Evolutionary conservation across 176 grass and related monocot genomes (phyloP), one percentile per base, ranked within the genome.

Genomic region (bread wheat (Triticum aestivum)): DNA sequence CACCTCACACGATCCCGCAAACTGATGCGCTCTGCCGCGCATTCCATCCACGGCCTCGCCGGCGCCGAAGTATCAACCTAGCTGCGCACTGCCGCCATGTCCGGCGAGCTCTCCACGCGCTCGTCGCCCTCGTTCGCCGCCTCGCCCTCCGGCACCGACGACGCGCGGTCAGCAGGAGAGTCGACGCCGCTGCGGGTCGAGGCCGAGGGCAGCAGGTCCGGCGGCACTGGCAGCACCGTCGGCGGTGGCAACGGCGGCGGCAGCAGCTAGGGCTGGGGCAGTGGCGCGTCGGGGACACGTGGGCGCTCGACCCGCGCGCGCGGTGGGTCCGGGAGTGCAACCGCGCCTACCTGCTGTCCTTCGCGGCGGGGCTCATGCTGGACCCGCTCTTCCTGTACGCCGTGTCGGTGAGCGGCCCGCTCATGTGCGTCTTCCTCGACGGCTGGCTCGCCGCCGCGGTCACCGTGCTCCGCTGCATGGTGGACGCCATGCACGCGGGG

Each of bases 301-400:
- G 89, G 89, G 85, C 85, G 82, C 6, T 66, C 41, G 91, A 92
- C 70, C 88, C 88, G 42, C 63, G 85, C 33, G 65, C 70, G 69
- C 39, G 64, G 56, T 94, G 90, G 93, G 68, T 95, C 3, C 84
- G 84, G 49, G 93, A 96, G 71, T 96, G 96, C 93, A 92, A 89
- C 96, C 91, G 92, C 11, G 84, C 75, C 59, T 96, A 92, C 90
- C 90, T 98, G 2, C 85, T 98, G 0, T 86, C 88, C 23, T 98
- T 93, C 79, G 93, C 90, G n/a, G 91, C 84, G 4, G 96, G 96
- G 30, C 86, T 98, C 11, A 44, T 98, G 72, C 83, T 98, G 26
- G 96, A 98, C 87, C 96, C 93, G n/a, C 87, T 98, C 65, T 98
- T 96, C 89, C 88, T 98, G 17, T 98, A 98, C 84, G 73, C 96